phyloP scores from a whole-genome alignment of 1,284 basidiomycete species.

The Trametes versicolor region DNA sequence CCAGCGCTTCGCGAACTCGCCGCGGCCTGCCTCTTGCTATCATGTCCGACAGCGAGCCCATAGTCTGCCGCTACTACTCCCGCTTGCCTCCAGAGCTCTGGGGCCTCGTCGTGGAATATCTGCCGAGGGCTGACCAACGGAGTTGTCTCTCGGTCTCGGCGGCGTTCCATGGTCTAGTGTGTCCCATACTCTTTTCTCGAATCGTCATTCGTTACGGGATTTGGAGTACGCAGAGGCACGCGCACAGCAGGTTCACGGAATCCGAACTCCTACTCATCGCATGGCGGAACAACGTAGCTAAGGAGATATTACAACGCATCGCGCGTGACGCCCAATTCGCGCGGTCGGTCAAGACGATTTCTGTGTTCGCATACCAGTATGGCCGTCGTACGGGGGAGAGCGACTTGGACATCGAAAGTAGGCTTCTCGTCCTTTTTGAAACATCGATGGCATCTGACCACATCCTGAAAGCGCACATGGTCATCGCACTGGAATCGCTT shows the following conservation, averaged over 20 bases:
- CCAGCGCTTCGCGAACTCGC: too few relatives aligned
- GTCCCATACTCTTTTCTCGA: not conserved
- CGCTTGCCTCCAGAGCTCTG: not conserved
- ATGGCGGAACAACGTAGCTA: not conserved
- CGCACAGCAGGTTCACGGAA: too few relatives aligned
- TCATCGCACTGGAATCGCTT: not conserved
- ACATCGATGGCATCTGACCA: not conserved
- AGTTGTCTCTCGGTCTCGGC: not conserved
- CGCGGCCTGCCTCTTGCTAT: too few relatives aligned
- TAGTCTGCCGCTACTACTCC: not conserved
- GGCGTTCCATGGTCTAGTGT: not conserved
- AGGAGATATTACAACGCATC: not conserved
- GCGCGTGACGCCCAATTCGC: not conserved
- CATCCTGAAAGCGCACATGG: not conserved
- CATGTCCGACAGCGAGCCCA: not conserved
- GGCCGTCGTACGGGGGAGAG: not conserved
- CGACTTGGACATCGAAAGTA: not conserved
- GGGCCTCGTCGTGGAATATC: not conserved
- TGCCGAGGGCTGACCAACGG: not conserved
- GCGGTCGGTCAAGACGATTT: not conserved
- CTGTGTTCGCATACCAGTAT: too few relatives aligned
- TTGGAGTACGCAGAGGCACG: too few relatives aligned
- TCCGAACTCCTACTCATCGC: not conserved
- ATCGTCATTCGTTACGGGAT: too few relatives aligned
- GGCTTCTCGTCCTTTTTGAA: not conserved